A percentile compares a stretch with the other conserved stretches of the same genome.
phyloP scores from a whole-genome alignment of 106 monocot species.

The Apostasia ramifera region DNA sequence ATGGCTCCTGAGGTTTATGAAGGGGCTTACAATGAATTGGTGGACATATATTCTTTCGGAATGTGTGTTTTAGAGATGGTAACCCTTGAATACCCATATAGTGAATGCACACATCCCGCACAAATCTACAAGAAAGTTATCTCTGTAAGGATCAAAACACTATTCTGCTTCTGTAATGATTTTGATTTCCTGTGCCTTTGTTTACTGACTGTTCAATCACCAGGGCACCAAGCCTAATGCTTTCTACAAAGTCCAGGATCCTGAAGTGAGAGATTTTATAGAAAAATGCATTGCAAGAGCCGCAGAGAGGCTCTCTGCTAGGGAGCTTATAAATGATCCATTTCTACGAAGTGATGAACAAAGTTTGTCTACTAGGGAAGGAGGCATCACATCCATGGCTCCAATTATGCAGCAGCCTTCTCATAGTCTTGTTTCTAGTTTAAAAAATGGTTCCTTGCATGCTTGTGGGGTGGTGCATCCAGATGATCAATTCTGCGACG shows the following conservation, averaged over 20 bases:
- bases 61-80: conserved; percentile 68
- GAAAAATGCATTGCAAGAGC: conserved; percentile 43
- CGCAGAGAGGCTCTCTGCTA: conserved; percentile 28
- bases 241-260: conserved; percentile 29
- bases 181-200: neutral
- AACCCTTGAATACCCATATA: conserved; percentile 50
- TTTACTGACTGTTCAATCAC: too few species aligned
- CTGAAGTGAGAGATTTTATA: conserved; percentile 38
- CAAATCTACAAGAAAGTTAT: conserved; percentile 62
- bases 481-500: too few species aligned
- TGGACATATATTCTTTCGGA: conserved; percentile 58
- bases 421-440: neutral
- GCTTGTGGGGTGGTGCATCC: too few species aligned
- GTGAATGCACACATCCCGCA: conserved; percentile 47
- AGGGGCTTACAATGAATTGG: conserved; percentile 57
- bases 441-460: too few species aligned
- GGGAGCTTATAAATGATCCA: conserved; percentile 39
- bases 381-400: conserved; percentile 6
- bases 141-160: conserved; percentile 15
- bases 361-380: conserved; percentile 6
- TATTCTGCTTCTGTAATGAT: too few species aligned
- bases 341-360: conserved; percentile 35
- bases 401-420: conserved; percentile 24
- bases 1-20: conserved; percentile 66
- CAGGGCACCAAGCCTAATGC: conserved; percentile 50